phyloP scores from a whole-genome alignment of 495 filamentous ascomycete genomes.

The Penicillium cataractarum region DNA sequence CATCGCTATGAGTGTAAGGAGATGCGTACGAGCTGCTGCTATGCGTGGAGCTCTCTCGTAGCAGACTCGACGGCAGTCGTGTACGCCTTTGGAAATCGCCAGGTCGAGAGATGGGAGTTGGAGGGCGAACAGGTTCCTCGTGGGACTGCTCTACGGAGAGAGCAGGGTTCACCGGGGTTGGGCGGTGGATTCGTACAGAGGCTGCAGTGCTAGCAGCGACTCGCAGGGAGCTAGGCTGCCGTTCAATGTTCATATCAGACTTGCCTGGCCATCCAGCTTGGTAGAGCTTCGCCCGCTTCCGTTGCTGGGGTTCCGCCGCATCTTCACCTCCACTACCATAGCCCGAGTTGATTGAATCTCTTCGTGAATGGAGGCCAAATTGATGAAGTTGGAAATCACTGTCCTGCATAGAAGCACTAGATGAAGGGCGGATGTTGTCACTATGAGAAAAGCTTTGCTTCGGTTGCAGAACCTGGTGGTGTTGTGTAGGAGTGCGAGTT shows the following conservation, averaged over 20 bases:
- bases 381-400: constrained; percentile 37
- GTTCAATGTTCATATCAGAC: constrained; percentile 65
- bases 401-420: constrained; percentile 51
- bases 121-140: constrained; percentile 79
- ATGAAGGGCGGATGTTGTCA: constrained; percentile 49
- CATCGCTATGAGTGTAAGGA: constrained; percentile 51
- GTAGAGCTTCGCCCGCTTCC: constrained; percentile 73
- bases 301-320: constrained; percentile 59
- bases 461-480: constrained; percentile 29
- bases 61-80: constrained; percentile 39
- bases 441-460: constrained; percentile 32
- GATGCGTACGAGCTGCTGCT: constrained; percentile 46
- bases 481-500: constrained; percentile 29
- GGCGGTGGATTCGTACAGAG: constrained; percentile 83
- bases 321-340: constrained; percentile 70
- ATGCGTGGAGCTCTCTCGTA: constrained; percentile 48
- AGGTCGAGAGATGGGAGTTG: constrained; percentile 72
- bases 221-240: constrained; percentile 76
- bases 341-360: constrained; percentile 55
- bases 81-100: constrained; percentile 38
- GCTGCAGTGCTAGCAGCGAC: constrained; percentile 86
- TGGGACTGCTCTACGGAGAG: constrained; percentile 54
- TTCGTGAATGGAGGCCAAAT: constrained; percentile 29
- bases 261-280: constrained; percentile 69
- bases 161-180: constrained; percentile 63